Evolutionary conservation across 1,284 basidiomycete genomes (phyloP), one percentile per base, ranked within the genome.

Genomic region (Anthracocystis setariae): DNA sequence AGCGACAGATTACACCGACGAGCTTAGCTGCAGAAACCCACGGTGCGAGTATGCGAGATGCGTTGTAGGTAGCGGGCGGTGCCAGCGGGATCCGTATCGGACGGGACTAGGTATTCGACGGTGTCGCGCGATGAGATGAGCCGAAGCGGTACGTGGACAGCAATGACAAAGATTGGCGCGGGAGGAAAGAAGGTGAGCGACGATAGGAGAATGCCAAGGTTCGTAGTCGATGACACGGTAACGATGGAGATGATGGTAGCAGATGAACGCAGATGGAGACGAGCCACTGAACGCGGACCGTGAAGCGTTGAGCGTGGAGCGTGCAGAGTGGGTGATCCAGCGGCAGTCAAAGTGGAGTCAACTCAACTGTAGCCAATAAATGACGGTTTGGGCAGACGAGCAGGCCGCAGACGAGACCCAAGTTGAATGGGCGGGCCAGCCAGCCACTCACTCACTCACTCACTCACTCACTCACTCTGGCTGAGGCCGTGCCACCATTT

Each of bases 341-440:
- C 20, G 40, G 47, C 32, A 46, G 44, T 27, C 25, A 54, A 42
- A 53, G 47, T 60, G 48, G 42, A 47, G 48, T 43, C 15, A 27
- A 51, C 37, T 35, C n/a, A n/a, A n/a, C n/a, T n/a, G n/a, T n/a
- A n/a, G n/a, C n/a, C n/a, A 45, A 35, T 33, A 46, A 53, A 60
- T 23, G 27, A 33, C 12, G 40, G 35, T n/a, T 25, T 18, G 33
- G 47, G 52, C 63, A 66, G 48, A 67, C 58, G 57, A 61, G 53
- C 57, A 60, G 47, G 52, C 63, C 59, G 48, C 60, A 53, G 57
- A 61, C 48, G 52, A 60, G 48, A 50, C 58, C 48, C 40, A 54
- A 37, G 23, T 24, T 20, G 18, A n/a, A 42, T 5, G 40, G 40
- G 46, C 35, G 35, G 47, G 44, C 46, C 46, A 42, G 43, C 25